Evolutionary conservation across 306 rosid genomes (phyloP).

Genomic region (Quercus engelmannii): DNA sequence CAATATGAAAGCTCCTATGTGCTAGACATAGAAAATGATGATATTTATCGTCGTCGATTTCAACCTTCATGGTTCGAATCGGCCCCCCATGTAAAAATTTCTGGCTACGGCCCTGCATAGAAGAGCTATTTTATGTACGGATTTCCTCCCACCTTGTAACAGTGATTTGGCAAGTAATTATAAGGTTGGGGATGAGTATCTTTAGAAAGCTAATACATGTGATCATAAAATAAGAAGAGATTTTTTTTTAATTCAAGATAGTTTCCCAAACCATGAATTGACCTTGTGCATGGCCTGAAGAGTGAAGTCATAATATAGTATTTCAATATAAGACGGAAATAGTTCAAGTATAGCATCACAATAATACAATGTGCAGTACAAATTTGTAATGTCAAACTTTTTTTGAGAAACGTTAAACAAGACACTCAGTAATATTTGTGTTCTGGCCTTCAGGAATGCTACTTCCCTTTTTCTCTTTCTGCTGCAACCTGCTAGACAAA

Average conservation of each 20-base stretch:
- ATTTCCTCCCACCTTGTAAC: not conserved
- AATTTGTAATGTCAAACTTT: no score
- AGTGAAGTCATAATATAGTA: not conserved
- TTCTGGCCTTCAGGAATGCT: not conserved
- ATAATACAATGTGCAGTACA: not conserved
- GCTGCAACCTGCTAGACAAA: constrained; percentile 7
- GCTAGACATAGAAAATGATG: not conserved
- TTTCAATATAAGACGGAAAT: not conserved
- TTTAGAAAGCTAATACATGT: not conserved
- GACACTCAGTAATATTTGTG: constrained; percentile 1
- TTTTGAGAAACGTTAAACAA: constrained; percentile 3
- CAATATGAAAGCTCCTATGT: no score
- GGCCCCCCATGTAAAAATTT: no score
- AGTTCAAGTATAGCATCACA: not conserved
- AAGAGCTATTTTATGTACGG: not conserved
- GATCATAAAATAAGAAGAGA: not conserved
- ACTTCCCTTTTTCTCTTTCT: not conserved
- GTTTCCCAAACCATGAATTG: not conserved
- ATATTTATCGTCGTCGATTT: no score
- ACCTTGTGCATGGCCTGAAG: not conserved
- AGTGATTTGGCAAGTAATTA: not conserved
- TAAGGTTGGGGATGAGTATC: not conserved
- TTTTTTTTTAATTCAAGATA: not conserved
- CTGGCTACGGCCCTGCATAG: not conserved
- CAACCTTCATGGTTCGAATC: no score